A percentile compares a stretch with the other conserved stretches of the same genome.
Evolutionary conservation across 2,329 filamentous ascomycete species (phyloP).

Genomic region (Cordyceps javanica): DNA sequence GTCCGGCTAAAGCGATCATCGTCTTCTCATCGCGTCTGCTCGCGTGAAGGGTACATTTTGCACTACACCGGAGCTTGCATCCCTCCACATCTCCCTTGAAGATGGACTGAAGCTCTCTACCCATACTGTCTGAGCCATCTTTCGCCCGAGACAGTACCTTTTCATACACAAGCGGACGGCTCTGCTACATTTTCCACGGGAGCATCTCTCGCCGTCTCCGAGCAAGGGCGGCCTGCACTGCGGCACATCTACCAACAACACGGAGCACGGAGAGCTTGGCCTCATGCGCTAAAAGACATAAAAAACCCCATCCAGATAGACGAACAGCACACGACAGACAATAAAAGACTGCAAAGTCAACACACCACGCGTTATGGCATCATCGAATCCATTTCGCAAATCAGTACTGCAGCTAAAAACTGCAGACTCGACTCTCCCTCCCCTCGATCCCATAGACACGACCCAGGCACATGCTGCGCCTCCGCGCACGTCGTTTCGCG

Average conservation of each 20-base stretch:
- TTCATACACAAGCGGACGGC: constrained; percentile 11
- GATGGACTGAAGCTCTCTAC: not conserved
- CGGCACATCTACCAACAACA: not conserved
- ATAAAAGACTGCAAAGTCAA: not conserved
- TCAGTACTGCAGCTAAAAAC: constrained; percentile 25
- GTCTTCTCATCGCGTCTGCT: not conserved
- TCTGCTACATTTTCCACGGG: constrained; percentile 7
- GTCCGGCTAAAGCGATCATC: not conserved
- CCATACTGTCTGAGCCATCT: not conserved
- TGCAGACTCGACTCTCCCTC: constrained; percentile 19
- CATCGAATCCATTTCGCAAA: constrained; percentile 48
- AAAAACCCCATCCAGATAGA: not conserved
- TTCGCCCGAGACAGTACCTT: not conserved
- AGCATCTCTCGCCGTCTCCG: not conserved
- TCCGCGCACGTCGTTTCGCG: constrained; percentile 21
- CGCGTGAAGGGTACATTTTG: not conserved
- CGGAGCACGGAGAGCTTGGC: not conserved
- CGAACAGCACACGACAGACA: not conserved
- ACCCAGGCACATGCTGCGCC: constrained; percentile 19
- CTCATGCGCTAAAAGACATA: not conserved
- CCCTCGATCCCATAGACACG: constrained; percentile 25
- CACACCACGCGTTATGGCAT: constrained; percentile 23
- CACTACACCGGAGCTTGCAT: not conserved
- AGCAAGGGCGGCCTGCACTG: not conserved
- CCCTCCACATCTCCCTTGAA: not conserved